Percentiles rank a stretch among this genome's conserved stretches.
phyloP scores from a whole-genome alignment of 352 stramenopile genomes.

The Globisporangium camurandrum region DNA sequence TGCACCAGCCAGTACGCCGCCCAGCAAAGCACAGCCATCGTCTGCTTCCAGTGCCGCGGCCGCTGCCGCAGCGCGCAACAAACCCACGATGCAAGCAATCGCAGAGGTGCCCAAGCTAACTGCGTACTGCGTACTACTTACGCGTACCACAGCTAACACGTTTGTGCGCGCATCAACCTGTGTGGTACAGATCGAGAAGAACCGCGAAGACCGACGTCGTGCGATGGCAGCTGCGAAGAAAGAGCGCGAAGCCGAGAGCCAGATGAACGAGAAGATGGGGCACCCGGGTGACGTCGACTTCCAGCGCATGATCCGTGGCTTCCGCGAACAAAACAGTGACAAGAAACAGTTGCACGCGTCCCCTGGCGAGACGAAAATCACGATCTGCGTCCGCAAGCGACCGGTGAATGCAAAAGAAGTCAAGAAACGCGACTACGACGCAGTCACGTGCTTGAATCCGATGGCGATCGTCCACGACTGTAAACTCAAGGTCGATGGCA shows the following conservation, averaged over 20 bases:
- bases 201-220: constrained; percentile 74
- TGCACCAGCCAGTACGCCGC: not conserved
- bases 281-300: constrained; percentile 88
- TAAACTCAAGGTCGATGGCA: constrained; percentile 97
- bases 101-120: constrained; percentile 23
- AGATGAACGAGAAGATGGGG: constrained; percentile 71
- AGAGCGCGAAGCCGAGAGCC: constrained; percentile 75
- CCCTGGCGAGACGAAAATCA: constrained; percentile 84
- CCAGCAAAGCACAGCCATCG: constrained; percentile 8
- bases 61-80: constrained; percentile 17
- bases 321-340: constrained; percentile 69
- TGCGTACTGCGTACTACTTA: not conserved
- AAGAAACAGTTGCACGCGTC: constrained; percentile 36
- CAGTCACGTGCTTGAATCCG: constrained; percentile 93
- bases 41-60: constrained; percentile 8
- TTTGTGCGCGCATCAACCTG: not conserved
- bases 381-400: constrained; percentile 95
- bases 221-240: constrained; percentile 84
- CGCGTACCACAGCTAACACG: not conserved
- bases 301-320: constrained; percentile 87
- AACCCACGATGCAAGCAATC: constrained; percentile 66
- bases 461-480: constrained; percentile 94
- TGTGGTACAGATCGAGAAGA: constrained; percentile 63
- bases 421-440: constrained; percentile 92
- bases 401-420: constrained; percentile 90